These are phyloP conservation scores for Kodamaea jinghongensis DNA, from an alignment of 805 yeast species.

Conservation along the genomic window DNA sequence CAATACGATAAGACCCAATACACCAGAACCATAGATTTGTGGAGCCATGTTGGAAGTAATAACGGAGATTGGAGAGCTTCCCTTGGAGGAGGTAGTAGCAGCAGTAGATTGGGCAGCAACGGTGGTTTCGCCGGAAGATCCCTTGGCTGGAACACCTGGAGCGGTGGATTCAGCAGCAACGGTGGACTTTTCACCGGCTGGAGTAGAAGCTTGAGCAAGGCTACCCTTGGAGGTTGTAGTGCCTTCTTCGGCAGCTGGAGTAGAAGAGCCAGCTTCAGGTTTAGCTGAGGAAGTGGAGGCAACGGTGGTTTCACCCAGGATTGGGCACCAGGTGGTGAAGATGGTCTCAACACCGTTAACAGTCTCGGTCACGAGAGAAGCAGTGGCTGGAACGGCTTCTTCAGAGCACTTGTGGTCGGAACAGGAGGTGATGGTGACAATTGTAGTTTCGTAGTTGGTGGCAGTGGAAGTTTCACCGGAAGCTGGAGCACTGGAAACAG, in stretches of 20 bases:
- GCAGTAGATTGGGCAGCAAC: not conserved
- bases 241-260: slow-evolving; percentile 3
- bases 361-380: slow-evolving; percentile 12
- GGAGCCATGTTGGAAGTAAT: slow-evolving; percentile 5
- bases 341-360: slow-evolving; percentile 13
- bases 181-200: not conserved
- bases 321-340: slow-evolving; percentile 12
- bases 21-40: slow-evolving; percentile 7
- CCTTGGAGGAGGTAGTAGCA: not conserved
- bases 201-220: not conserved
- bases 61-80: slow-evolving; percentile 1
- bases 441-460: not conserved
- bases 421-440: slow-evolving; percentile 8
- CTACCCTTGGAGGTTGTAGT: not conserved
- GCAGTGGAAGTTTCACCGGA: not conserved
- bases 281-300: not conserved
- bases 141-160: not conserved
- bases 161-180: slow-evolving; percentile 1
- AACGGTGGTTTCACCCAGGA: slow-evolving; percentile 6
- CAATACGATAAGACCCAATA: slow-evolving; percentile 5
- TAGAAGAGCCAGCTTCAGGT: slow-evolving; percentile 3
- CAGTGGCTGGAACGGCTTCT: slow-evolving; percentile 3
- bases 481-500: not conserved
- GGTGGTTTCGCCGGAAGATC: not conserved
- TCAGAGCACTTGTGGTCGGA: slow-evolving; percentile 8